These are phyloP conservation scores for Parietichytrium sp. DNA, from an alignment of 108 stramenopile genomes.

Conservation along the genomic window DNA sequence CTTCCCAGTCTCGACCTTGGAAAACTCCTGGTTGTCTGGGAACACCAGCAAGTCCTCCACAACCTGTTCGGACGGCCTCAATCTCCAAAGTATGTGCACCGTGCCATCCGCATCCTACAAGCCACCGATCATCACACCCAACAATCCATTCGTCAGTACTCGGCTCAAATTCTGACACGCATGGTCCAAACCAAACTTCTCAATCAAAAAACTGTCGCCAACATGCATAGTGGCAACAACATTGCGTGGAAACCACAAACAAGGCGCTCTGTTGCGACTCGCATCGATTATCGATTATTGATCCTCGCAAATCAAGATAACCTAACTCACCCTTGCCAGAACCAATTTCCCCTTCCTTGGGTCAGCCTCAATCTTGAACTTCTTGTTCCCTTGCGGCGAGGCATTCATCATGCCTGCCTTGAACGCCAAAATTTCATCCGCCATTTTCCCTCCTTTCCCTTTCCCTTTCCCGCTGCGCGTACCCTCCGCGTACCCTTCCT, in stretches of 20 bases:
- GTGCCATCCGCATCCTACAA: constrained; percentile 51
- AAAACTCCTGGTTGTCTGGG: constrained; percentile 54
- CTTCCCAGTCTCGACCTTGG: constrained; percentile 56
- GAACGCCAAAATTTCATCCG: constrained; percentile 46
- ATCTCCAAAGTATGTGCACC: constrained; percentile 61
- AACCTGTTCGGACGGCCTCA: constrained; percentile 46
- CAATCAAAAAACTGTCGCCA: too few relatives aligned
- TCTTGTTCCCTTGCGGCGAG: constrained; percentile 40
- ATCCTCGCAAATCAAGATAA: too few relatives aligned
- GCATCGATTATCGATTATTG: too few relatives aligned
- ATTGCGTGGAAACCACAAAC: too few relatives aligned
- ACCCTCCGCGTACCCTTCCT: neutral
- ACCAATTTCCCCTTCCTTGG: constrained; percentile 50
- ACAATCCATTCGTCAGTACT: too few relatives aligned
- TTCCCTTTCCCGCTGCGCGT: neutral
- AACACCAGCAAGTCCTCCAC: constrained; percentile 59
- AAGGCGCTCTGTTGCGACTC: too few relatives aligned
- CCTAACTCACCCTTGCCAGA: constrained; percentile 51
- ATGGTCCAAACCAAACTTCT: too few relatives aligned
- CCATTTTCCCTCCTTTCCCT: neutral
- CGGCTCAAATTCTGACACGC: too few relatives aligned
- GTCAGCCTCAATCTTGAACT: constrained; percentile 47
- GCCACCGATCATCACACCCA: too few relatives aligned
- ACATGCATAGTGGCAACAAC: too few relatives aligned
- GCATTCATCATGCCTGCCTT: constrained; percentile 56